Conservation (phyloP, 768 basidiomycete genomes). For the Mycena leptocephala region DNA sequence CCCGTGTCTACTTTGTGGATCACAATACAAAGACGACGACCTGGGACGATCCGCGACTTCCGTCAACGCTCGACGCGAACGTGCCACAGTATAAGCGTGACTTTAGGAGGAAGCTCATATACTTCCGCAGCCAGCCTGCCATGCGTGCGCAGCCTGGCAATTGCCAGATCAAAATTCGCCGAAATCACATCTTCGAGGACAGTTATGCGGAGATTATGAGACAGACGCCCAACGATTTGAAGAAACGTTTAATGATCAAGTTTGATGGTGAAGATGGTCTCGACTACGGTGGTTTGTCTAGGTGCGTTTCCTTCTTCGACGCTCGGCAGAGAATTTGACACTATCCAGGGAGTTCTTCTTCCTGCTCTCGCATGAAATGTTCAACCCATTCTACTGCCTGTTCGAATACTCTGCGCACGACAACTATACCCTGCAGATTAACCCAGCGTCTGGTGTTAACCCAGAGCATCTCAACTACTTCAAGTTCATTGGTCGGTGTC, state of each 20-base stretch:
- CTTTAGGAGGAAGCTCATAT: constrained; percentile 98
- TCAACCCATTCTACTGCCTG: constrained; percentile 99
- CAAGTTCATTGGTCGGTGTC: constrained; percentile 98
- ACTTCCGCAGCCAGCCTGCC: constrained; percentile 98
- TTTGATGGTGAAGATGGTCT: constrained; percentile 99
- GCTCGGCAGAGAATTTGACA: constrained; percentile 12
- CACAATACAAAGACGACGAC: constrained; percentile 99
- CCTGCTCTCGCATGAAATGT: constrained; percentile 99
- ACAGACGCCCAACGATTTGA: constrained; percentile 97
- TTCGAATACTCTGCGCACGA: constrained; percentile 99
- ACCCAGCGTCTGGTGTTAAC: constrained; percentile 97
- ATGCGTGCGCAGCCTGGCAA: constrained; percentile 99
- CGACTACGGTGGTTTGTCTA: constrained; percentile 98
- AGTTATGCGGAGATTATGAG: constrained; percentile 99
- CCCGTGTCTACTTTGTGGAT: constrained; percentile 99
- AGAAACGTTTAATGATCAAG: constrained; percentile 99
- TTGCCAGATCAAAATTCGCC: constrained; percentile 98
- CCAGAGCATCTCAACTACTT: constrained; percentile 99
- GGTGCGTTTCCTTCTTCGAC: constrained; percentile 64
- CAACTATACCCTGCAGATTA: constrained; percentile 99
- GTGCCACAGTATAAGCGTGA: constrained; percentile 99
- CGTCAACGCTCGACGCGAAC: constrained; percentile 95
- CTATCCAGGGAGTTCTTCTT: constrained; percentile 96
- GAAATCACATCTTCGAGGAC: constrained; percentile 99
- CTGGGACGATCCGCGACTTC: constrained; percentile 98